Evolutionary conservation across 345 rosid genomes (phyloP).

Genomic region (Eucalyptus curtisii): DNA sequence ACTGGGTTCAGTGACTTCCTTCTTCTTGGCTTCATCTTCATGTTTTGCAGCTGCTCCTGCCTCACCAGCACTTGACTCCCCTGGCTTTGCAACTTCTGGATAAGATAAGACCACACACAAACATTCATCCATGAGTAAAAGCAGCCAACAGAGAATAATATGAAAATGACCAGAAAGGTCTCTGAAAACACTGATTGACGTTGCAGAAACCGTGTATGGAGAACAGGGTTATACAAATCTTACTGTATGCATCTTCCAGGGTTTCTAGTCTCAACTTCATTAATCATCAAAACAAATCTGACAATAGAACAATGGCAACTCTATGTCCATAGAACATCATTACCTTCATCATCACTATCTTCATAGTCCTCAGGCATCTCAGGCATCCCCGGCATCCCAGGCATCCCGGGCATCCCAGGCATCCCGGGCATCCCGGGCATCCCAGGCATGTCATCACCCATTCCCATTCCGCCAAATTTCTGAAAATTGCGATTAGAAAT

Average conservation of each 20-base stretch:
- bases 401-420: constrained; percentile 45
- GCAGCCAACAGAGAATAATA: background rate
- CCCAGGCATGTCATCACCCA: constrained; percentile 19
- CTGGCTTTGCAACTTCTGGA: background rate
- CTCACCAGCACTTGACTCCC: background rate
- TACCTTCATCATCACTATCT: constrained; percentile 92
- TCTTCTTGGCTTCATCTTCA: background rate
- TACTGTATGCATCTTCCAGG: background rate
- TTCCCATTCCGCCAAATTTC: constrained; percentile 32
- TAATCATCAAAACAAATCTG: background rate
- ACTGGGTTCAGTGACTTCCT: background rate
- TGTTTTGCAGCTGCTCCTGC: background rate
- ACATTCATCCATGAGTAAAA: background rate
- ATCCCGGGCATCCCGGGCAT: constrained; percentile 34
- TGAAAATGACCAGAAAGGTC: background rate
- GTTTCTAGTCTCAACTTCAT: background rate
- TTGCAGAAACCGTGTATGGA: background rate
- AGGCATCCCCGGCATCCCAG: constrained; percentile 23
- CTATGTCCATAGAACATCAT: background rate
- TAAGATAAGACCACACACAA: background rate
- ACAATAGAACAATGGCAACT: background rate
- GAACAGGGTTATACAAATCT: background rate
- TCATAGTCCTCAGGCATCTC: constrained; percentile 70
- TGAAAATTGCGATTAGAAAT: constrained; percentile 1
- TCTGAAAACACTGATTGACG: background rate